A percentile compares a stretch with the other conserved stretches of the same genome.
Conservation (phyloP, 2,329 filamentous ascomycete species). For the Colletotrichum tropicale region DNA sequence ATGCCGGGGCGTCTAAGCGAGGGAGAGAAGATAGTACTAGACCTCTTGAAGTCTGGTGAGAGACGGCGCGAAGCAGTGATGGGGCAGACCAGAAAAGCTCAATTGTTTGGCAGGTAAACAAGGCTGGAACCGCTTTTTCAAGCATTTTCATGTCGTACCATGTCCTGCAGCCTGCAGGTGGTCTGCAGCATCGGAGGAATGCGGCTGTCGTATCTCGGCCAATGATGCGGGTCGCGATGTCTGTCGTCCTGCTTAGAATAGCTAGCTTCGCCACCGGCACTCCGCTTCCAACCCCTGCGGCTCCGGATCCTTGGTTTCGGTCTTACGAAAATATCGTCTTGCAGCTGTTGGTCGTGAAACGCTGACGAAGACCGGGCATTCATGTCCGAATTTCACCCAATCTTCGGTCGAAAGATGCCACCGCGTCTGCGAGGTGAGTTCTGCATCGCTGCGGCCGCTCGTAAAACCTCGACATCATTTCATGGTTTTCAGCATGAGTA, state of each 20-base stretch:
- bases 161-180: background rate
- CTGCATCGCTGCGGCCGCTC: background rate
- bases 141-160: background rate
- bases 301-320: background rate
- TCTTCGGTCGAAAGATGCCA: background rate
- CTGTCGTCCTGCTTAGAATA: background rate
- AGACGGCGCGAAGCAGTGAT: background rate
- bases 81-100: background rate
- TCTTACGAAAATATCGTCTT: background rate
- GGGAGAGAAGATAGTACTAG: background rate
- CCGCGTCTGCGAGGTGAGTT: background rate
- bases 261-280: constrained; percentile 1
- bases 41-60: background rate
- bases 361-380: background rate
- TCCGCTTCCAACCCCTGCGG: background rate
- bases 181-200: background rate
- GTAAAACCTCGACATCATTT: background rate
- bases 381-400: background rate
- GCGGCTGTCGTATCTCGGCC: constrained; percentile 2
- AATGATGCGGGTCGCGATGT: background rate
- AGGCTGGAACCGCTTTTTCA: background rate
- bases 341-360: background rate
- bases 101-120: background rate
- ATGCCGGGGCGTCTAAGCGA: background rate
- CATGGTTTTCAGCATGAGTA: background rate